Conservation (phyloP, 163 green algal species). For the Volvox carteri region DNA sequence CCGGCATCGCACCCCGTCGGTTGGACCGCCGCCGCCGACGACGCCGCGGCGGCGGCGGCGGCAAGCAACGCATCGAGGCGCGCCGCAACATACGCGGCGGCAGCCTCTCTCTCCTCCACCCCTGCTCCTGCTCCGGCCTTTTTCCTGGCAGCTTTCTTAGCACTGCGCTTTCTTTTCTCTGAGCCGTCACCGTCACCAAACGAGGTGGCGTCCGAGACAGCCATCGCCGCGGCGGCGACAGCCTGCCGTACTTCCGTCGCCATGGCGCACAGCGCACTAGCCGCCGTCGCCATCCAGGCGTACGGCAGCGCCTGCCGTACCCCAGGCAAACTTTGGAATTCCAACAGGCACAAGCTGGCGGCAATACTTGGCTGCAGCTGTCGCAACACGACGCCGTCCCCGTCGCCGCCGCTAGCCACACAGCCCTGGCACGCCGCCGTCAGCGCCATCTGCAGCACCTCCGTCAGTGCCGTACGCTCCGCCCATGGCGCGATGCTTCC, state of each 20-base stretch:
- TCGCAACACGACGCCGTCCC: neutral
- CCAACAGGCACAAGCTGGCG: neutral
- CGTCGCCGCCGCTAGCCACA: neutral
- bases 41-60: too few relatives aligned
- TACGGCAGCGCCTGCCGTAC: conserved; percentile 29
- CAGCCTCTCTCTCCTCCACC: neutral
- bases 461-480: neutral
- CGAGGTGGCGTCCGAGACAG: too few relatives aligned
- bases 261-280: neutral
- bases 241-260: neutral
- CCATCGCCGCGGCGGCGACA: too few relatives aligned
- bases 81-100: neutral
- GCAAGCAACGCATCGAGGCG: neutral
- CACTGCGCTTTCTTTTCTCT: neutral
- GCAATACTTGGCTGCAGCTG: neutral
- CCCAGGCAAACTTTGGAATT: conserved; percentile 20
- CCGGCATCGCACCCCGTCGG: neutral
- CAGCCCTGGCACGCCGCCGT: neutral
- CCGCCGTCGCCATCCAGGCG: conserved; percentile 10
- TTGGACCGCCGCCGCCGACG: neutral
- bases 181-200: too few relatives aligned
- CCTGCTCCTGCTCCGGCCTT: too few relatives aligned
- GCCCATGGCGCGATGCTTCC: conserved; percentile 26
- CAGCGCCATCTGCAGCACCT: conserved; percentile 43
- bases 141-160: too few relatives aligned